A percentile compares a stretch with the other conserved stretches of the same genome.
Evolutionary conservation across 2,329 filamentous ascomycete species (phyloP).

Genomic region (Xylariaceae sp.): DNA sequence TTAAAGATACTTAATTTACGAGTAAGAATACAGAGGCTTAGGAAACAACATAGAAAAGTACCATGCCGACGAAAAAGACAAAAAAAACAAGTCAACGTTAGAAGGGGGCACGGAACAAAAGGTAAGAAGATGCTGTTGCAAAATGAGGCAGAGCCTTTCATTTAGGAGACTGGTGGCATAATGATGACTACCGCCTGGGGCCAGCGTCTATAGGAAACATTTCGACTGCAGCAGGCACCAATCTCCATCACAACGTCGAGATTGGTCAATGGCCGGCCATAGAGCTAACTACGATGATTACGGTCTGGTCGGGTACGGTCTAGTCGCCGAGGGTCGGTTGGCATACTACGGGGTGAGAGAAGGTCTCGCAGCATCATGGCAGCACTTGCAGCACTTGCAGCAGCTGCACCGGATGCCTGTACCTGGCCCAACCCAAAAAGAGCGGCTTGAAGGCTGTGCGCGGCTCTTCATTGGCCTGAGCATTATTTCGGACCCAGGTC

Average conservation of each 20-base stretch:
- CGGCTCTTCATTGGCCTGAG: constrained; percentile 30
- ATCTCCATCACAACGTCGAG: constrained; percentile 25
- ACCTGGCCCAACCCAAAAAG: constrained; percentile 16
- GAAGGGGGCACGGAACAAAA: constrained; percentile 30
- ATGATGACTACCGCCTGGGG: constrained; percentile 25
- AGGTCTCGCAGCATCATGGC: constrained; percentile 22
- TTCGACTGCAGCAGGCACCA: constrained; percentile 29
- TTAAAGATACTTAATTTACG: constrained; percentile 35
- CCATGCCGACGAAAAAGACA: constrained; percentile 14
- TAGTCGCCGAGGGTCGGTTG: constrained; percentile 13
- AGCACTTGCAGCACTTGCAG: constrained; percentile 8
- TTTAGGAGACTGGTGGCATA: constrained; percentile 24
- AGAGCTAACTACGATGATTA: constrained; percentile 15
- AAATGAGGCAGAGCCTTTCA: constrained; percentile 33
- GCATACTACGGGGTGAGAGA: constrained; percentile 4
- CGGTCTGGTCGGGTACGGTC: constrained; percentile 3
- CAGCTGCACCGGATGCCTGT: constrained; percentile 2
- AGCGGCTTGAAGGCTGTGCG: constrained; percentile 15
- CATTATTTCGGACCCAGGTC: constrained; percentile 27
- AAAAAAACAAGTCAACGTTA: constrained; percentile 23
- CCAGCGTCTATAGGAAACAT: constrained; percentile 22
- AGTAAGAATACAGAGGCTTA: constrained; percentile 35
- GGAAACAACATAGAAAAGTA: constrained; percentile 28
- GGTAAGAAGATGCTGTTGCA: constrained; percentile 32
- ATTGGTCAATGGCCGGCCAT: constrained; percentile 24